Base-by-base conservation (phyloP, 2,329 filamentous ascomycete species). In the Triangularia verruculosa region DNA sequence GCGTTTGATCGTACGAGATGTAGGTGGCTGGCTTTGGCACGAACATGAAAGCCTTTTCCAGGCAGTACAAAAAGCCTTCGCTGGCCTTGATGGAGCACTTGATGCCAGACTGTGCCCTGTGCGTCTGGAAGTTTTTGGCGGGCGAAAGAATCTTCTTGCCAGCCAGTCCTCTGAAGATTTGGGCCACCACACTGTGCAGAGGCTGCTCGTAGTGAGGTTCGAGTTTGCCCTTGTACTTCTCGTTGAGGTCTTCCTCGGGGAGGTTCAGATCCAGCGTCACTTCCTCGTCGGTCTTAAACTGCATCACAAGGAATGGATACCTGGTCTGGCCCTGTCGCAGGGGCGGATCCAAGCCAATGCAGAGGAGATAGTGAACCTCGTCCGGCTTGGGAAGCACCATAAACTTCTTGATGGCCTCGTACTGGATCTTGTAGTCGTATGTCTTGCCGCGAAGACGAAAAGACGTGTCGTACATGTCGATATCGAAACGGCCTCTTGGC, bases 31-130 rank as follows among this genome's bases (percentile, higher is more conserved):
- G 95, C 80, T 99, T 99, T 30, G 95, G 95, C 15, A 99, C 95
- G 76, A 99, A 99, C 86, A 99, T 96, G 78, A 99, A 96, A 7
- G 93, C 94, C 79, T 97, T 97, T 78, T 99, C 95, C 70, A 99
- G 81, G 76, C 93, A 97, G 85, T 96, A 99, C 58, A 99, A 82
- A 74, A 97, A 93, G 65, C 96, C 95, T 79, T 99, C 95, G 77
- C 96, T 97, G 61, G 96, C 96, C 80, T 99, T 99, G 86, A 99
- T 97, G n/a, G 93, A 96, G 78, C 95, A 99, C 80, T 99, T 99
- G 78, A 99, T 96, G 64, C 95, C 95, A 70, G 89, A 92, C 77
- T 97, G 93, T 72, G 90, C 88, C 75, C 97, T 93, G 79, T 98
- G 95, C 82, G 88, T 96, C 74, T 89, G 84, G 78, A 99, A 99